Evolutionary conservation across 148 eudicot genomes (phyloP), one percentile per base, ranked within the genome.

Genomic region (Simmondsia chinensis): DNA sequence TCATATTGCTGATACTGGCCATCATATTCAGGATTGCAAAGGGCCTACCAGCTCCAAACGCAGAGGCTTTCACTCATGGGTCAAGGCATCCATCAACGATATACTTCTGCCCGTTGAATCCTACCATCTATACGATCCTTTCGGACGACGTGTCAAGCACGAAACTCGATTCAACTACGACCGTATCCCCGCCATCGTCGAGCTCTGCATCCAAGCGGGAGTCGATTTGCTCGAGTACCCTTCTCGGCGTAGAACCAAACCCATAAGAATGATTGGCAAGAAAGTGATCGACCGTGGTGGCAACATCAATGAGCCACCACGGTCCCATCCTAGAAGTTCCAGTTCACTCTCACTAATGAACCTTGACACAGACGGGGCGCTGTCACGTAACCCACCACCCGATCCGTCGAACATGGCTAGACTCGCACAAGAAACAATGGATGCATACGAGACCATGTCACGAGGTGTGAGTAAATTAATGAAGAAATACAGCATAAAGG

Each of bases 131-230:
- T 82, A 65, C 49, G 96, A 93, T 68, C 97, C 97, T 35, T 91
- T 73, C 58, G 95, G 97, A 16, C 73, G 52, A 6, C 78, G 97
- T 30, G 48, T 91, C 46, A 91, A 74, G 62, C 97, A 91, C 7
- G 95, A 85, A 23, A 91, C 89, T 23, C 60, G 99, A 27, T 93
- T 86, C 12, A 55, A 66, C 50, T 86, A 76, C 36, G 99, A 93
- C 52, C 65, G 97, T 31, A 82, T 91, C 54, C 97, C 97, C 4
- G 94, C 97, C n/a, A 47, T 85, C 40, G 93, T 85, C 37, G 97
- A 91, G 63, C 88, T 91, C 9, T 91, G 95, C 72, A 85, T 91
- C 71, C 97, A 85, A 65, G 97, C 97, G 28, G 97, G 97, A 9
- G 94, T 74, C 36, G 86, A 91, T 23, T 20, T 91, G 40, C 96